These are phyloP conservation scores for Tarenaya hassleriana DNA, from an alignment of 345 rosid species.

Conservation along the genomic window DNA sequence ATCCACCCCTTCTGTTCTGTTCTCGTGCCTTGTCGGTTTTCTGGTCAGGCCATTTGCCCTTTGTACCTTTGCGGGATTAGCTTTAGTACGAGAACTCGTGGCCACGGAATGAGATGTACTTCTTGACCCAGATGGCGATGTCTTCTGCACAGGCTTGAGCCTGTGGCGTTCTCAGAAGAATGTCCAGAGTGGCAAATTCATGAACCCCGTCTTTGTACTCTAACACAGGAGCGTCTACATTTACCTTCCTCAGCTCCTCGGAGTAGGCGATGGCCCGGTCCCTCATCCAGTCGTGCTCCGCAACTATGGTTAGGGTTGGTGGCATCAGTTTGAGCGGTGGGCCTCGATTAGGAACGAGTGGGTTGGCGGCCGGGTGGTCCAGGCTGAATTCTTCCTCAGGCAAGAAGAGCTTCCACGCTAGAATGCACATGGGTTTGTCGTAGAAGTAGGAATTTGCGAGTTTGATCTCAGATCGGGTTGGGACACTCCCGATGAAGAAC, in stretches of 20 bases:
- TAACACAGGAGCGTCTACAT: slow-evolving; percentile 80
- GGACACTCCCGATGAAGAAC: slow-evolving; percentile 74
- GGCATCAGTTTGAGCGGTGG: slow-evolving; percentile 88
- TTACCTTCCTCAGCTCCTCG: slow-evolving; percentile 76
- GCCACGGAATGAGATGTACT: slow-evolving; percentile 72
- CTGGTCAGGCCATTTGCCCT: neutral
- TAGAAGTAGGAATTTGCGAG: slow-evolving; percentile 81
- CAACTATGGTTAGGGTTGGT: slow-evolving; percentile 86
- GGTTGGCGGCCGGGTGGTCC: slow-evolving; percentile 86
- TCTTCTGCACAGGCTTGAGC: slow-evolving; percentile 94
- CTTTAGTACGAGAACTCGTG: slow-evolving; percentile 89
- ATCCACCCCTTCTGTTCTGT: neutral
- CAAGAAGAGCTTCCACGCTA: slow-evolving; percentile 88
- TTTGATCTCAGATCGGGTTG: slow-evolving; percentile 81
- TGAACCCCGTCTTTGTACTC: slow-evolving; percentile 95
- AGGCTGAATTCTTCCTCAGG: slow-evolving; percentile 66
- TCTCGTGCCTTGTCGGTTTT: neutral
- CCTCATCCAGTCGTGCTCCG: slow-evolving; percentile 97
- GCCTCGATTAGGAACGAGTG: slow-evolving; percentile 58
- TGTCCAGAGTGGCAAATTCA: slow-evolving; percentile 89
- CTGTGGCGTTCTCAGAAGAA: slow-evolving; percentile 83
- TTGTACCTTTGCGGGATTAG: neutral
- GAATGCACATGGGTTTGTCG: slow-evolving; percentile 69
- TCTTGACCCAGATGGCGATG: slow-evolving; percentile 87
- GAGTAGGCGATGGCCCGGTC: slow-evolving; percentile 91